Conservation (phyloP, 352 stramenopile species). For the Phytopythium litorale region DNA sequence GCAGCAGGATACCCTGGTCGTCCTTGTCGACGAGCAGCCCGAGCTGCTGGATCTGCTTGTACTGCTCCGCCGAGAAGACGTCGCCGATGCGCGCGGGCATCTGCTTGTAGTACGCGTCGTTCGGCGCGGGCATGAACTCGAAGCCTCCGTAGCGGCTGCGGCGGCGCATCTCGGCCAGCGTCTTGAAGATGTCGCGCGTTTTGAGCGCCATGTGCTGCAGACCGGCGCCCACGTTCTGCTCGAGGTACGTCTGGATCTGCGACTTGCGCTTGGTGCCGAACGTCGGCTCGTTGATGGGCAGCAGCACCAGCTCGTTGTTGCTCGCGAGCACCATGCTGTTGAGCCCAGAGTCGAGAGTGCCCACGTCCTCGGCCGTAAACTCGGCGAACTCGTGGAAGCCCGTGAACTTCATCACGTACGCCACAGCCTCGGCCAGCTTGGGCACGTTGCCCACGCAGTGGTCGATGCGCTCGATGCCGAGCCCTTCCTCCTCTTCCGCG, state of each 20-base stretch:
- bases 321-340: conserved; percentile 94
- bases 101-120: conserved; percentile 89
- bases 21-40: conserved; percentile 94
- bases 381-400: conserved; percentile 94
- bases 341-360: conserved; percentile 92
- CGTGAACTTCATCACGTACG: conserved; percentile 77
- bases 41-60: conserved; percentile 90
- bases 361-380: conserved; percentile 94
- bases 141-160: conserved; percentile 70
- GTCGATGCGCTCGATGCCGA: conserved; percentile 85
- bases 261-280: conserved; percentile 91
- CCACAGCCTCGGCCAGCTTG: conserved; percentile 79
- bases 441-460: conserved; percentile 91
- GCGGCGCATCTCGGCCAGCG: conserved; percentile 82
- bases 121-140: conserved; percentile 86
- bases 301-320: conserved; percentile 92
- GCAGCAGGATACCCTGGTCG: conserved; percentile 91
- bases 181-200: conserved; percentile 95
- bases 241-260: conserved; percentile 96
- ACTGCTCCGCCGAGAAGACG: conserved; percentile 81
- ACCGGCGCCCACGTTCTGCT: conserved; percentile 93
- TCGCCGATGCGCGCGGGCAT: conserved; percentile 79
- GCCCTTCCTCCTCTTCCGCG: conserved; percentile 72
- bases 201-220: conserved; percentile 97
- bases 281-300: conserved; percentile 95